These are phyloP conservation scores for Fragaria ananassa DNA, from an alignment of 306 rosid genomes.

Conservation along the genomic window DNA sequence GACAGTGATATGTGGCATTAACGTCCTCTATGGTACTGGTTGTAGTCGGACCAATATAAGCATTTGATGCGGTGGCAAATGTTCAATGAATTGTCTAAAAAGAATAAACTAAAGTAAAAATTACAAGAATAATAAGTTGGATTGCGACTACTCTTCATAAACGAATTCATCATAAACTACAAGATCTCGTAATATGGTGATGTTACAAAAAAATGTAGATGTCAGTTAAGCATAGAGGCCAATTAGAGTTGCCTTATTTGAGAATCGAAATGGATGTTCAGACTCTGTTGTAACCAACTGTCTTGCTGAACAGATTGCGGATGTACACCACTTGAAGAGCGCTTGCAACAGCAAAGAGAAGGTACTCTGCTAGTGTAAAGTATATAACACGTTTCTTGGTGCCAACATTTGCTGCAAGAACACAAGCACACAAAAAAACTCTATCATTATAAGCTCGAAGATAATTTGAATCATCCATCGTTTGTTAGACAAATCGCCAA, in stretches of 20 bases:
- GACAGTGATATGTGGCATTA: neutral
- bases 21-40: no score
- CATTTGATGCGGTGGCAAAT: neutral
- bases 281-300: slow-evolving; percentile 12
- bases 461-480: neutral
- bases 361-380: slow-evolving; percentile 19
- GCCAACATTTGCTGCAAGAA: slow-evolving; percentile 16
- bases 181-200: neutral
- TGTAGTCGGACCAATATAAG: neutral
- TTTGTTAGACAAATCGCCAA: neutral
- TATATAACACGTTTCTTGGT: slow-evolving; percentile 18
- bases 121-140: neutral
- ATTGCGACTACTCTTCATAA: neutral
- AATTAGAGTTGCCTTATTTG: neutral
- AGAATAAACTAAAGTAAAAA: neutral
- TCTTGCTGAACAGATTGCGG: slow-evolving; percentile 16
- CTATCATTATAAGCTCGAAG: neutral
- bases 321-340: slow-evolving; percentile 23
- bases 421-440: neutral
- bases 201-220: neutral
- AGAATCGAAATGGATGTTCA: slow-evolving; percentile 2
- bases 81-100: neutral
- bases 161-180: no score
- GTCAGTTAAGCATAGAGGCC: no score
- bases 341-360: slow-evolving; percentile 13